Conservation (phyloP, 345 rosid genomes). For the Syzygium jambos region DNA sequence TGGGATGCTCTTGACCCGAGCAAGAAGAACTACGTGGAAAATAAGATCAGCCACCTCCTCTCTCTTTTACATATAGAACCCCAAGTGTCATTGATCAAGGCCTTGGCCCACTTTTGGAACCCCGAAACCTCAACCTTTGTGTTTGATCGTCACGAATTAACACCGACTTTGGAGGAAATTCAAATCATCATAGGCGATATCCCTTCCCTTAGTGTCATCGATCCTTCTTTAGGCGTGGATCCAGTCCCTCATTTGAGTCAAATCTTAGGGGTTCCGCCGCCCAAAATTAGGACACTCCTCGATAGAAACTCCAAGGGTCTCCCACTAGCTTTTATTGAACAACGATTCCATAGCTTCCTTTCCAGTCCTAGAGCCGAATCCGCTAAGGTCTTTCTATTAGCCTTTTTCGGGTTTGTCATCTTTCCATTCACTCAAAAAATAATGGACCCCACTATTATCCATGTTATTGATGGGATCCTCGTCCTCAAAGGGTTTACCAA, state of each 20-base stretch:
- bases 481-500: neutral
- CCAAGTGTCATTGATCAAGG: no score
- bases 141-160: no score
- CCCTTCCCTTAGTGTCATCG: neutral
- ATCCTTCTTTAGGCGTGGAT: neutral
- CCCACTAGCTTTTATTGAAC: neutral
- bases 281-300: no score
- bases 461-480: neutral
- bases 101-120: no score
- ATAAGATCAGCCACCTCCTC: no score
- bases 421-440: neutral
- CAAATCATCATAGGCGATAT: neutral
- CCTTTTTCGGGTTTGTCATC: no score
- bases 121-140: no score
- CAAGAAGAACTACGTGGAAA: no score
- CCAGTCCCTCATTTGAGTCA: neutral
- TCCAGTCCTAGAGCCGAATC: no score
- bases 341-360: neutral
- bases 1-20: no score
- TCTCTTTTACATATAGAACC: no score
- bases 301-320: neutral
- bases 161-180: neutral
- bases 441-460: neutral
- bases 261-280: neutral
- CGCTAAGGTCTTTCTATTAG: no score